Conservation (phyloP, 2,329 filamentous ascomycete species). For the Tolypocladium endophyticum region DNA sequence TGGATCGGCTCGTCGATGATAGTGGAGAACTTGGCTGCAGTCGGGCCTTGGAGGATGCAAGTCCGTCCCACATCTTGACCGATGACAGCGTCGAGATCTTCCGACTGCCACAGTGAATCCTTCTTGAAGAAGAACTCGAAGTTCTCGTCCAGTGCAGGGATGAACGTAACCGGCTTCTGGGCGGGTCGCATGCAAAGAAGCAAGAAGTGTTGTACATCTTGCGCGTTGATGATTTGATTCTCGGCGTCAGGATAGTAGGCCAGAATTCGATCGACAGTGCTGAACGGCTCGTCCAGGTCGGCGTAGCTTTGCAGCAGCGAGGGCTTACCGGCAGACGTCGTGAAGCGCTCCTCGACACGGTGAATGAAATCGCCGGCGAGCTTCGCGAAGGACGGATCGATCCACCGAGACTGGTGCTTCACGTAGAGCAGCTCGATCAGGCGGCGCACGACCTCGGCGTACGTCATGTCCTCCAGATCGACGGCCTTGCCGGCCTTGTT, state of each 20-base stretch:
- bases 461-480: slow-evolving; percentile 93
- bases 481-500: slow-evolving; percentile 72
- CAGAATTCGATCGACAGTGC: slow-evolving; percentile 67
- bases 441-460: slow-evolving; percentile 74
- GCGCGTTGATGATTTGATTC: slow-evolving; percentile 88
- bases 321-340: slow-evolving; percentile 54
- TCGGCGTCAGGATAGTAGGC: slow-evolving; percentile 78
- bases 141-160: slow-evolving; percentile 88
- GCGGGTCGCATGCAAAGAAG: slow-evolving; percentile 81
- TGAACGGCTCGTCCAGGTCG: slow-evolving; percentile 75
- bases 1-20: slow-evolving; percentile 88
- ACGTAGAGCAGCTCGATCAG: slow-evolving; percentile 88
- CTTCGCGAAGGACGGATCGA: slow-evolving; percentile 70
- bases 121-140: slow-evolving; percentile 99
- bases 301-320: slow-evolving; percentile 85
- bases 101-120: slow-evolving; percentile 97
- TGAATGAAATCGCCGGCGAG: slow-evolving; percentile 94
- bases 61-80: slow-evolving; percentile 92
- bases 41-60: slow-evolving; percentile 91
- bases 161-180: slow-evolving; percentile 95
- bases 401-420: slow-evolving; percentile 84
- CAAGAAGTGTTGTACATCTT: slow-evolving; percentile 95
- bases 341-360: slow-evolving; percentile 94
- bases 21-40: slow-evolving; percentile 82
- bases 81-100: slow-evolving; percentile 92